Conservation (phyloP, 1,284 basidiomycete species). For the Ganoderma resinaceum region DNA sequence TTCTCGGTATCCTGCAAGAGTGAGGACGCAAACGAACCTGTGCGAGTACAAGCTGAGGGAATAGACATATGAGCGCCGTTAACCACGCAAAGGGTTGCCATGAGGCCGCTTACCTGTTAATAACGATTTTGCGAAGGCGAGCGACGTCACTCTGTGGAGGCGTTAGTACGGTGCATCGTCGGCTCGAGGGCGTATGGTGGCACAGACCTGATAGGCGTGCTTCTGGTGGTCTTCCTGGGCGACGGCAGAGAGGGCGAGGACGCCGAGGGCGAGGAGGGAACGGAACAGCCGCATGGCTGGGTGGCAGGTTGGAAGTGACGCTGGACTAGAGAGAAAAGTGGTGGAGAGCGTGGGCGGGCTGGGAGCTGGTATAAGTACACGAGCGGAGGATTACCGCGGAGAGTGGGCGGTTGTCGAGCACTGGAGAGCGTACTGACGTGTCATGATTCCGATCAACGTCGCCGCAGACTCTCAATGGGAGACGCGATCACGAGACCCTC, state of each 20-base stretch:
- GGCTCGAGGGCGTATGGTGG: not conserved
- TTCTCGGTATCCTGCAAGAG: not conserved
- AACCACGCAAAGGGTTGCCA: not conserved
- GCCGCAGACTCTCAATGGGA: constrained; percentile 3
- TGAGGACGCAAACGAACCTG: constrained; percentile 50
- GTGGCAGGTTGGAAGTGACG: constrained; percentile 9
- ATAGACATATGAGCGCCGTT: not conserved
- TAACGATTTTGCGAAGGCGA: constrained; percentile 90
- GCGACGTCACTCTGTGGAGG: constrained; percentile 84
- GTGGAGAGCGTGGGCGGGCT: constrained; percentile 2
- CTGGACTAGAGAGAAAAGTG: constrained; percentile 8
- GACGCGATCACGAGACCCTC: constrained; percentile 34
- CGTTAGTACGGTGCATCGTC: constrained; percentile 9
- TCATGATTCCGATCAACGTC: constrained; percentile 23
- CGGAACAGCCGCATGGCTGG: constrained; percentile 66
- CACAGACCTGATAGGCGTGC: constrained; percentile 80
- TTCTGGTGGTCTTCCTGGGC: constrained; percentile 68
- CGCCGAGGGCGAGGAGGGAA: constrained; percentile 58
- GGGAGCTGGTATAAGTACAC: constrained; percentile 24
- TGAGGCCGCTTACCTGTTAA: constrained; percentile 70
- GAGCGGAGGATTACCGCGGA: constrained; percentile 12
- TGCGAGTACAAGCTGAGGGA: constrained; percentile 66
- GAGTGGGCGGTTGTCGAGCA: not conserved
- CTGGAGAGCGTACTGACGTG: constrained; percentile 30
- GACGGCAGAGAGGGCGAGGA: constrained; percentile 55